Evolutionary conservation across 2,329 filamentous ascomycete species (phyloP), one percentile per base, ranked within the genome.

Genomic region (Xylogone sp.): DNA sequence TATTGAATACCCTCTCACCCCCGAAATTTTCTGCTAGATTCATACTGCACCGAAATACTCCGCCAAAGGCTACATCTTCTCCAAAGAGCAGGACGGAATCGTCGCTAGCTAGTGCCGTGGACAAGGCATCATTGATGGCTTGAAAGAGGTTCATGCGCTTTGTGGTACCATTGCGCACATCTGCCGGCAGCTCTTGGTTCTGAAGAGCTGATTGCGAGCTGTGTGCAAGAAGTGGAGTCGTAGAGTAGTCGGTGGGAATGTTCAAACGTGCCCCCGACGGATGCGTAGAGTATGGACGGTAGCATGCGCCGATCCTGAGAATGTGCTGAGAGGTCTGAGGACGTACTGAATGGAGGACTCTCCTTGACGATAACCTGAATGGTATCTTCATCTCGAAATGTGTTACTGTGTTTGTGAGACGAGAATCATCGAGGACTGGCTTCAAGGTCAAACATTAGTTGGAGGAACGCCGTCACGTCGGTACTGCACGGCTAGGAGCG

Each of bases 41-140:
- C 84, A 94, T 93, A 27, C 90, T 93, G 71, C 91, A 97, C 51
- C 94, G 82, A 66, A 99, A 99, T 16, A 99, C 94, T 49, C 94
- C 94, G 42, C 94, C 94, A 62, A 99, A 99, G 13, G 94, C 90
- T 7, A 99, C 91, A 66, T 99, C 94, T 70, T 99, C 94, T 42
- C 94, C 94, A 63, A 99, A 99, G 9, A 99, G 79, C 51, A 97
- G 75, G 20, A 96, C 90, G 18, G 86, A 84, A 57, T 96, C 90
- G 62, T 97, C 92, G 31, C 86, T 82, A 16, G 87, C 82, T 22
- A 99, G 78, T 21, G 93, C 90, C 53, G 87, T 88, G 20, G 88
- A 82, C 20, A 99, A 78, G 10, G 93, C 92, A 58, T 93, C 85
- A 68, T 97, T 97, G 75, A 99, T 84, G 47, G 94, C 87, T 68